A percentile compares a stretch with the other conserved stretches of the same genome.
Conservation (phyloP, 2,329 filamentous ascomycete species). For the Stachybotrys elegans region DNA sequence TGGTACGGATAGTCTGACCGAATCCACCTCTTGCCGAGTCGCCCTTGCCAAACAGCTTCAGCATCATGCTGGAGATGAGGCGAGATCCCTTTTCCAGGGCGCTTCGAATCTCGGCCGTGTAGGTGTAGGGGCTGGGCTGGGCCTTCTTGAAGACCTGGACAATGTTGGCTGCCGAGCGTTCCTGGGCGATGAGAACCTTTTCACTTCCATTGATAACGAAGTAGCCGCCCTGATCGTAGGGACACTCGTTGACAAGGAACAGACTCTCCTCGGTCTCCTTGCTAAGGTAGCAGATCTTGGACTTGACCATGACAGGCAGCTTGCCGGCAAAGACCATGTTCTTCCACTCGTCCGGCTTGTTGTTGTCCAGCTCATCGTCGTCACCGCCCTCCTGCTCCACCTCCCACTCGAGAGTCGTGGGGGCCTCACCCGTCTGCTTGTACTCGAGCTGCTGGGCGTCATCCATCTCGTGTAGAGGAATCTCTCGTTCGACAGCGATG, state of each 20-base stretch:
- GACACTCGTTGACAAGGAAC: conserved; percentile 91
- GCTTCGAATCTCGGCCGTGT: conserved; percentile 92
- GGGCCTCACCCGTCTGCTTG: conserved; percentile 49
- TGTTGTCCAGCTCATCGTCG: conserved; percentile 45
- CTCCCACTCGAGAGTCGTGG: conserved; percentile 56
- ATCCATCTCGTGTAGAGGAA: conserved; percentile 64
- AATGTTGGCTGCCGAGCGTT: conserved; percentile 95
- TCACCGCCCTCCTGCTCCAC: conserved; percentile 49
- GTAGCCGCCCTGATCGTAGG: conserved; percentile 96
- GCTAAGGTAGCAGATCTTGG: conserved; percentile 86
- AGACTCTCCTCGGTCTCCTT: conserved; percentile 79
- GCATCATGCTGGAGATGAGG: conserved; percentile 84
- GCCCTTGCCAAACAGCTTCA: conserved; percentile 86
- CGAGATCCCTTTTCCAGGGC: conserved; percentile 94
- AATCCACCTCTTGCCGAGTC: conserved; percentile 72
- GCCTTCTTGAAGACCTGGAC: conserved; percentile 98
- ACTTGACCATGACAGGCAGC: conserved; percentile 97
- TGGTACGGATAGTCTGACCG: conserved; percentile 84
- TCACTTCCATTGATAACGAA: conserved; percentile 99
- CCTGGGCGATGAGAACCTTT: conserved; percentile 96
- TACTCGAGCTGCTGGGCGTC: conserved; percentile 55
- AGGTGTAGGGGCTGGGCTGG: conserved; percentile 83
- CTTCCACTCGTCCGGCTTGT: conserved; percentile 40
- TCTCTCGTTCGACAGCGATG: conserved; percentile 71
- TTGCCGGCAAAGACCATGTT: conserved; percentile 89